A percentile compares a stretch with the other conserved stretches of the same genome.
phyloP scores from a whole-genome alignment of 441 rosid species.

The Euphorbia corollata region DNA sequence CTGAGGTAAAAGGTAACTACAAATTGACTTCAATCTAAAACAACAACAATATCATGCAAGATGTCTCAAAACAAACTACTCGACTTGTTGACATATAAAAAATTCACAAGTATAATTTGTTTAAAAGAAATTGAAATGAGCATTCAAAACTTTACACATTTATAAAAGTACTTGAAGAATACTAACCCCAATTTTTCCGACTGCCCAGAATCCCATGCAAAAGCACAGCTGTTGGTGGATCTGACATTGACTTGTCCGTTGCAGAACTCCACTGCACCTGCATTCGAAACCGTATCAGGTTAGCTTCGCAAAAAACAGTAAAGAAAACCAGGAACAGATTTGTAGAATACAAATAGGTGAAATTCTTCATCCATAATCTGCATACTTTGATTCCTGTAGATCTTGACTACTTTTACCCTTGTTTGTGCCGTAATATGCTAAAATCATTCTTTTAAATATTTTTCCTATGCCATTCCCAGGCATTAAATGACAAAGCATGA shows the following conservation, averaged over 20 bases:
- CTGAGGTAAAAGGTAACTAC: too few relatives aligned
- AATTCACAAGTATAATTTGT: too few relatives aligned
- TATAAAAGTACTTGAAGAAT: neutral
- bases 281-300: neutral
- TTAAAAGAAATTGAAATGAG: too few relatives aligned
- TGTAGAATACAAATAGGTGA: neutral
- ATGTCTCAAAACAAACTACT: too few relatives aligned
- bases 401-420: too few relatives aligned
- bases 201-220: constrained; percentile 88
- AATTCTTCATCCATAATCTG: too few relatives aligned
- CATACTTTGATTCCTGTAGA: too few relatives aligned
- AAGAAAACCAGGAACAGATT: neutral
- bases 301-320: neutral
- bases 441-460: neutral
- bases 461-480: neutral
- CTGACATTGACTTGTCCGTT: constrained; percentile 59
- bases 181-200: constrained; percentile 88
- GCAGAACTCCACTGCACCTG: constrained; percentile 83
- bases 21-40: too few relatives aligned
- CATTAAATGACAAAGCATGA: neutral
- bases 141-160: neutral
- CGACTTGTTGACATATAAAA: too few relatives aligned
- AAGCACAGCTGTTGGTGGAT: constrained; percentile 91
- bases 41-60: too few relatives aligned
- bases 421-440: too few relatives aligned